Evolutionary conservation across 1,284 basidiomycete genomes (phyloP).

Genomic region (Wallemia hederae): DNA sequence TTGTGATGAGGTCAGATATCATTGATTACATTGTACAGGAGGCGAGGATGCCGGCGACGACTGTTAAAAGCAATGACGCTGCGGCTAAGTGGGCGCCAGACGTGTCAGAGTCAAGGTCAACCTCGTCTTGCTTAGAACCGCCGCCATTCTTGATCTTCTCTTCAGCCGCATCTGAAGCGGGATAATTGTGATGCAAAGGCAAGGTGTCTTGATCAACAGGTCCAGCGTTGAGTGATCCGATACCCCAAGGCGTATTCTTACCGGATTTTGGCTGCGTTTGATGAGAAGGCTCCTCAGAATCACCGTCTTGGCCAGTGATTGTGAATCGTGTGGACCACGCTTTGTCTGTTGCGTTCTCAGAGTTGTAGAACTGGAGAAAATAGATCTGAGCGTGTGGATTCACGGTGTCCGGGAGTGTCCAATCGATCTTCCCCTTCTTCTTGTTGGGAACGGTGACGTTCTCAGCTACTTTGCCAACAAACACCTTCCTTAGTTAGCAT

Average conservation of each 20-base stretch:
- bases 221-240: neutral
- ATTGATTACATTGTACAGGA: no score
- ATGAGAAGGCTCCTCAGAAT: neutral
- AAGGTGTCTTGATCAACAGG: neutral
- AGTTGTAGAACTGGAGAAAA: neutral
- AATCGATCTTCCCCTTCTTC: neutral
- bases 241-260: neutral
- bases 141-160: neutral
- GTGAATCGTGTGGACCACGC: neutral
- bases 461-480: neutral
- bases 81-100: no score
- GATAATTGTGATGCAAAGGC: conserved; percentile 1
- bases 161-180: neutral
- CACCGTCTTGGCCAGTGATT: neutral
- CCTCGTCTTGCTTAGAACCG: neutral
- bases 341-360: neutral
- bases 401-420: neutral
- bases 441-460: neutral
- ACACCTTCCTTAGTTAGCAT: neutral
- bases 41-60: no score
- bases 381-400: neutral
- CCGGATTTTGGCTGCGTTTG: neutral
- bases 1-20: no score
- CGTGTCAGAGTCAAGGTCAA: neutral
- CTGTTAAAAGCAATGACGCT: no score